phyloP scores from a whole-genome alignment of 495 filamentous ascomycete genomes.

The Talaromyces trachyspermus region DNA sequence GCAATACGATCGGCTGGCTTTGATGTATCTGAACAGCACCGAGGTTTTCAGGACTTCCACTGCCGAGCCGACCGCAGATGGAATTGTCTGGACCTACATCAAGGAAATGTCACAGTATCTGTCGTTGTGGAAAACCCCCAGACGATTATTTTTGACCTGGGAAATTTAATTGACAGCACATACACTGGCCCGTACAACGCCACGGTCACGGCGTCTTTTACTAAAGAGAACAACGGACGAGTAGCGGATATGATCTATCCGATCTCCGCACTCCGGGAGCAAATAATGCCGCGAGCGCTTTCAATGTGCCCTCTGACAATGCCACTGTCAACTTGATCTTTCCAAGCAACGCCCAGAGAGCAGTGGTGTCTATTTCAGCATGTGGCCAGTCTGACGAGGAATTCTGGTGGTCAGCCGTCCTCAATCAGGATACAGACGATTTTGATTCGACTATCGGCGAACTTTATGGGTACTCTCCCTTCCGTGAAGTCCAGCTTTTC shows the following conservation, averaged over 20 bases:
- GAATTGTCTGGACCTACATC: constrained; percentile 68
- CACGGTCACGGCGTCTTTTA: constrained; percentile 73
- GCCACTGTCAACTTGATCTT: constrained; percentile 49
- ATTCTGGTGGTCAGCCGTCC: constrained; percentile 85
- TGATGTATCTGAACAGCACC: constrained; percentile 73
- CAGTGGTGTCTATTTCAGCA: constrained; percentile 68
- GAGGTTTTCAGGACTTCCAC: constrained; percentile 86
- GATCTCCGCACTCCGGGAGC: constrained; percentile 55
- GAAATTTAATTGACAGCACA: constrained; percentile 63
- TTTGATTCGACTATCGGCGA: constrained; percentile 50
- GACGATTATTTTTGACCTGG: constrained; percentile 78
- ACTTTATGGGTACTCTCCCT: constrained; percentile 67
- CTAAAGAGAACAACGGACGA: constrained; percentile 30
- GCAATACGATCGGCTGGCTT: constrained; percentile 73
- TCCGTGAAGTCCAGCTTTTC: constrained; percentile 73
- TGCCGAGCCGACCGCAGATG: constrained; percentile 65
- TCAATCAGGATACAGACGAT: constrained; percentile 52
- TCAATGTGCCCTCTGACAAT: constrained; percentile 58
- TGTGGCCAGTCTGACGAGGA: constrained; percentile 75
- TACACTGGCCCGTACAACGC: constrained; percentile 79
- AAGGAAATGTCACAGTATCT: constrained; percentile 80
- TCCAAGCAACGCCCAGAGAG: constrained; percentile 56
- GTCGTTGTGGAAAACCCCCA: constrained; percentile 58
- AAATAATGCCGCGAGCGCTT: constrained; percentile 53
- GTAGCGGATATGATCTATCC: constrained; percentile 67